These are phyloP conservation scores for Leccinum uliginosum DNA, from an alignment of 768 basidiomycete species.

Conservation along the genomic window DNA sequence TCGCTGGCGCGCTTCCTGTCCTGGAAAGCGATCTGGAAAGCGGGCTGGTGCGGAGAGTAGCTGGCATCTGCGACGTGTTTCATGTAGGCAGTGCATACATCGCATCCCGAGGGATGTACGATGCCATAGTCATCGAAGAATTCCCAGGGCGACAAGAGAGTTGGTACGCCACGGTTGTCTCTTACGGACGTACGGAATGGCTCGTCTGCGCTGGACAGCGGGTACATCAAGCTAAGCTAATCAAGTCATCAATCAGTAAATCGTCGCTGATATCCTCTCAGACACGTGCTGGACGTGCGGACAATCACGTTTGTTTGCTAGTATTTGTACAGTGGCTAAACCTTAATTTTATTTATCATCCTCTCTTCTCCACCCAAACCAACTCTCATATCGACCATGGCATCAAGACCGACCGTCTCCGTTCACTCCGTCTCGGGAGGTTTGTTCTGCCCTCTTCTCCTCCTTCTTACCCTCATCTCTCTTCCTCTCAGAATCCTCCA, in stretches of 20 bases:
- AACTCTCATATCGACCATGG: slow-evolving; percentile 47
- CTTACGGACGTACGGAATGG: slow-evolving; percentile 25
- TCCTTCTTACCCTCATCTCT: not conserved
- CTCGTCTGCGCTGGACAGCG: slow-evolving; percentile 32
- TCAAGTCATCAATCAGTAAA: too few species aligned
- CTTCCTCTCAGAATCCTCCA: slow-evolving; percentile 67
- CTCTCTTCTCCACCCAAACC: not conserved
- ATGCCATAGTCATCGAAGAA: slow-evolving; percentile 37
- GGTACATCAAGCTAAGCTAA: slow-evolving; percentile 19
- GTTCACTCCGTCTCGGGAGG: slow-evolving; percentile 76
- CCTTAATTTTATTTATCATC: slow-evolving; percentile 16
- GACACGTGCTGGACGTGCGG: slow-evolving; percentile 30
- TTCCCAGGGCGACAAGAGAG: slow-evolving; percentile 37
- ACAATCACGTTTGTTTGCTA: slow-evolving; percentile 15
- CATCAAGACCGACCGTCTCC: slow-evolving; percentile 89
- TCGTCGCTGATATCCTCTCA: slow-evolving; percentile 26
- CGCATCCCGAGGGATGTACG: slow-evolving; percentile 38
- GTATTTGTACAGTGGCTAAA: slow-evolving; percentile 30
- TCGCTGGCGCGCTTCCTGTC: slow-evolving; percentile 38
- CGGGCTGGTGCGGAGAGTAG: slow-evolving; percentile 34
- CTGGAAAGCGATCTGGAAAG: slow-evolving; percentile 38
- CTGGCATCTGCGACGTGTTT: slow-evolving; percentile 38
- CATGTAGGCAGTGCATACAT: slow-evolving; percentile 36
- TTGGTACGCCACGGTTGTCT: slow-evolving; percentile 31
- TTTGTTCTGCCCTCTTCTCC: slow-evolving; percentile 26